Percentiles rank a stretch among this genome's conserved stretches.
Conservation (phyloP, 1,284 basidiomycete species). For the Fomitopsis palustris region DNA sequence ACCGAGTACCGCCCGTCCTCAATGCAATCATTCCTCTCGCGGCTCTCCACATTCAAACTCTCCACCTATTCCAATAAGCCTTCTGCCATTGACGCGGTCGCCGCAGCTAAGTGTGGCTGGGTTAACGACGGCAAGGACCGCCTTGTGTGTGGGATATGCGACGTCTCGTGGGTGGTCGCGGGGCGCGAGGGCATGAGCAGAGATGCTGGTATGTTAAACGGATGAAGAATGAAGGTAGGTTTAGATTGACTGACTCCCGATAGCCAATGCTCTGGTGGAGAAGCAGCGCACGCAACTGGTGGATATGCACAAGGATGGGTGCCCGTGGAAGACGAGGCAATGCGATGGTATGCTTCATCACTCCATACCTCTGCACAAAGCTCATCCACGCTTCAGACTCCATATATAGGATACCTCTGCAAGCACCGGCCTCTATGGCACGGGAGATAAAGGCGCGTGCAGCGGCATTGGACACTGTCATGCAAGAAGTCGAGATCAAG, state of each 20-base stretch:
- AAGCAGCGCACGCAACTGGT: conserved; percentile 65
- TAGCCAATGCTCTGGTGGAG: conserved; percentile 65
- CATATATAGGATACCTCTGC: conserved; percentile 71
- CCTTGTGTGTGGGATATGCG: conserved; percentile 66
- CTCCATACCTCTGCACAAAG: neutral
- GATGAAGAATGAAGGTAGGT: conserved; percentile 22
- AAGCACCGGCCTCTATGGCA: conserved; percentile 57
- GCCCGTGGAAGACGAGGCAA: conserved; percentile 76
- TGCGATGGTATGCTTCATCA: conserved; percentile 58
- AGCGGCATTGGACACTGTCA: conserved; percentile 43
- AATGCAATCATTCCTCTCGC: conserved; percentile 61
- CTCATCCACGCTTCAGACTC: conserved; percentile 41
- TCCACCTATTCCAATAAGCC: conserved; percentile 78
- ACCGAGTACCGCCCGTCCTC: conserved; percentile 78
- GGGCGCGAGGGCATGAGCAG: conserved; percentile 61
- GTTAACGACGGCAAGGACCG: conserved; percentile 74
- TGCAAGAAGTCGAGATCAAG: conserved; percentile 55
- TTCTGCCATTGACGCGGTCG: conserved; percentile 64
- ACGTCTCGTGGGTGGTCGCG: conserved; percentile 66
- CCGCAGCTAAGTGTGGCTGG: conserved; percentile 78
- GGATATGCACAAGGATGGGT: conserved; percentile 70
- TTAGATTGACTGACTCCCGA: conserved; percentile 16
- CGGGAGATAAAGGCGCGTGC: conserved; percentile 59
- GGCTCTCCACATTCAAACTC: conserved; percentile 72
- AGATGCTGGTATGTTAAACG: conserved; percentile 62